Base-by-base conservation (phyloP, 2,329 filamentous ascomycete genomes). In the Bipolaris cookei region DNA sequence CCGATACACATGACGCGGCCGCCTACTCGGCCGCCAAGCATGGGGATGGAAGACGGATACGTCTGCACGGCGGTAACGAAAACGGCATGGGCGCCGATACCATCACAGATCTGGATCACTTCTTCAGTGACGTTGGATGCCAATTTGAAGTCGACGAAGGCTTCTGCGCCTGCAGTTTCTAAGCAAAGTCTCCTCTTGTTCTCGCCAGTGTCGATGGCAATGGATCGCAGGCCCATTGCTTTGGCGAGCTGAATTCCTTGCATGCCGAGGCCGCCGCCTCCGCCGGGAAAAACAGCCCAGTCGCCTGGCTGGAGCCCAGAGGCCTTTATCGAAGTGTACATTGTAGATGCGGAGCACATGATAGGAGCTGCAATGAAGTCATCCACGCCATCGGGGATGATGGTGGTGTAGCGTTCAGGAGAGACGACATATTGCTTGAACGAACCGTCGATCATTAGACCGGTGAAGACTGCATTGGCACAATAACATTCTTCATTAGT, bases 361-460 rank as follows among this genome's bases (percentile, higher is more conserved):
- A 87, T 81, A 0, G 85, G 85, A 0, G 80, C 85, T 3, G 85
- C 85, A 14, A 84, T 70, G 58, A 82, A 80, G 58, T 86, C 84
- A 0, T 75, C 71, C 0, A 87, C 79, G 0, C 80, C 83, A 30
- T 86, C 82, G 0, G 84, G 84, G 54, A 87, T 86, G 16, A 79
- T 76, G 0, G 79, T 79, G 0, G 82, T 83, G 64, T 85, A 86
- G 34, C 77, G 78, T 10, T 83, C 84, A 0, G 85, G 84, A 1
- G 80, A 81, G 10, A 80, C 77, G 37, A 87, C 74, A 66, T 88
- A 88, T 69, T 88, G 83, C 70, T 86, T 82, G 68, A 86, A 88
- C 0, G 83, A 83, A 1, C 84, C 71, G n/a, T 74, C 71, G 21
- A 23, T 23, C 21, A 23, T 23, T 23, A 23, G 21, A 23, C 21